A percentile compares a stretch with the other conserved stretches of the same genome.
phyloP scores from a whole-genome alignment of 106 monocot genomes.

The Acorus calamus region DNA sequence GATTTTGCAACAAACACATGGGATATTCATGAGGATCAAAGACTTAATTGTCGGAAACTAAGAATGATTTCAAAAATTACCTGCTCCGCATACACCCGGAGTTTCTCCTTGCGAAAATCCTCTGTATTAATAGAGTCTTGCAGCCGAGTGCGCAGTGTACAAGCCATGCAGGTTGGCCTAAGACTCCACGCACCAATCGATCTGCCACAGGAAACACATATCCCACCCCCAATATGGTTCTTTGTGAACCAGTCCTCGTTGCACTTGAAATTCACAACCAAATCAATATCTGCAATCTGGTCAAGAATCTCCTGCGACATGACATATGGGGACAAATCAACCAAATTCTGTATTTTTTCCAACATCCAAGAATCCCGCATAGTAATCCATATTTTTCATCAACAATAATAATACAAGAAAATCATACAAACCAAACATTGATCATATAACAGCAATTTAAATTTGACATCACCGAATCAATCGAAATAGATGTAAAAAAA shows the following conservation, averaged over 20 bases:
- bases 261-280: conserved; percentile 87
- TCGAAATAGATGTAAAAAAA: too few relatives aligned
- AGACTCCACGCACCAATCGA: conserved; percentile 28
- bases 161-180: conserved; percentile 26
- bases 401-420: too few relatives aligned
- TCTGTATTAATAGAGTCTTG: conserved; percentile 30
- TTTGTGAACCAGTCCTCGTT: conserved; percentile 56
- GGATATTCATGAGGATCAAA: too few relatives aligned
- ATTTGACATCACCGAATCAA: too few relatives aligned
- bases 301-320: conserved; percentile 78
- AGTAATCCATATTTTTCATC: too few relatives aligned
- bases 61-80: conserved; percentile 10
- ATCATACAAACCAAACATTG: too few relatives aligned
- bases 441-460: too few relatives aligned
- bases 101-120: conserved; percentile 29
- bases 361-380: background rate
- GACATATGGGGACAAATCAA: background rate
- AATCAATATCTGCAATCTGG: conserved; percentile 72
- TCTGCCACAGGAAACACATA: conserved; percentile 61
- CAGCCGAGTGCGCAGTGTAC: conserved; percentile 25
- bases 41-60: too few relatives aligned
- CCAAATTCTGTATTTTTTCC: background rate
- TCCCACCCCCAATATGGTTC: conserved; percentile 33
- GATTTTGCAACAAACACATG: too few relatives aligned
- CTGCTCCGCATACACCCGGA: conserved; percentile 50